Conservation (phyloP, 1,139 yeast genomes). For the Suhomyces kunorum region DNA sequence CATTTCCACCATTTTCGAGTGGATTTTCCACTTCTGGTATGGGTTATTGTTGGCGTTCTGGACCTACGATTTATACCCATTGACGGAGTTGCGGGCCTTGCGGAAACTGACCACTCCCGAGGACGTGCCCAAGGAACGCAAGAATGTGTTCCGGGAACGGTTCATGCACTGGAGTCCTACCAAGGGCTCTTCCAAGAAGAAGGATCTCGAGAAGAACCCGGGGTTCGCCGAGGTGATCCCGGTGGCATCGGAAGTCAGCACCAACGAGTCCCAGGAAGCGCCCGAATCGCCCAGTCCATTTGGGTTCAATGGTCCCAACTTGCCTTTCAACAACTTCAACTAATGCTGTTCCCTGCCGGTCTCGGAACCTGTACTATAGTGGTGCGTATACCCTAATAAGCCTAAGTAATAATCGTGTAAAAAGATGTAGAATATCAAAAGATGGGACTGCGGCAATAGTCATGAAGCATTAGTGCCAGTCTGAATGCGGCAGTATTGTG, state of each 20-base stretch:
- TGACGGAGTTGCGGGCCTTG: constrained; percentile 27
- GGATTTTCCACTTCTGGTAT: constrained; percentile 42
- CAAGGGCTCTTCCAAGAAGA: constrained; percentile 8
- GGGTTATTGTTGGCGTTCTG: constrained; percentile 38
- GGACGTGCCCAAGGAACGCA: constrained; percentile 15
- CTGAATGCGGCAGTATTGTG: too few relatives aligned
- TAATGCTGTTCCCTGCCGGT: constrained; percentile 2
- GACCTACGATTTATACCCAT: constrained; percentile 40
- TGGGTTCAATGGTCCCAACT: constrained; percentile 9
- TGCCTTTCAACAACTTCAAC: constrained; percentile 8
- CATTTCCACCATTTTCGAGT: constrained; percentile 33
- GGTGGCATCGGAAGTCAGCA: constrained; percentile 9
- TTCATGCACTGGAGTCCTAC: constrained; percentile 12
- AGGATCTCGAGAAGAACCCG: constrained; percentile 8
- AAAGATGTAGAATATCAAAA: too few relatives aligned
- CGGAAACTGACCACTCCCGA: constrained; percentile 12
- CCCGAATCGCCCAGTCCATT: constrained; percentile 11
- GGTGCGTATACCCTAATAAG: neutral
- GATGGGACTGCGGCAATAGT: too few relatives aligned
- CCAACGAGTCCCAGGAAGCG: constrained; percentile 5
- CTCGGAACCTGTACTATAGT: constrained; percentile 2
- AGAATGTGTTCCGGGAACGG: constrained; percentile 8
- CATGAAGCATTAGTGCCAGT: too few relatives aligned
- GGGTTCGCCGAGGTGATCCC: constrained; percentile 6
- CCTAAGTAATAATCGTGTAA: neutral